Evolutionary conservation across 345 rosid species (phyloP), one percentile per base, ranked within the genome.

Genomic region (Atalantia buxifolia): DNA sequence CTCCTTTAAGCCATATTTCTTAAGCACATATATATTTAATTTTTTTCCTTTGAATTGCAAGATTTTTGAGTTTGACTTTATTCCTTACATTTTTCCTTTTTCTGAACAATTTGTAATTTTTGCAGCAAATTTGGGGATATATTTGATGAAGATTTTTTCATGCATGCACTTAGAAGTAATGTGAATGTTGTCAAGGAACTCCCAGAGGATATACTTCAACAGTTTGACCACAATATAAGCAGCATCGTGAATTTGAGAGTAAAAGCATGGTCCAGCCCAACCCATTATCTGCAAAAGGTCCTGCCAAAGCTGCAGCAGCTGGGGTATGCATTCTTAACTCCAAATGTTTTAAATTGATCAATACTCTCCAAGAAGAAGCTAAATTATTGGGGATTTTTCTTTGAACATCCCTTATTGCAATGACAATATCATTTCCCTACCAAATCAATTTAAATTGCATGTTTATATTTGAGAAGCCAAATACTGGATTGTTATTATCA

Each of bases 111-210:
- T 73, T 78, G 13, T 62, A 40, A 81, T 75, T 73, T 66, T 76
- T 76, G 80, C 95, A 95, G 98, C 88, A 90, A 93, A 73, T 96
- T 96, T 76, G 92, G 97, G 40, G 97, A 92, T 66, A 96, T 96
- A 76, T 96, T 96, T 81, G 98, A 96, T 77, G 98, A 96, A 85
- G 97, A 89, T 76, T 94, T 90, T 88, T 96, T 96, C 83, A 90
- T 94, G 64, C 79, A 85, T 76, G 79, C 91, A 3, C 97, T 96
- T 76, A 84, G 86, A 86, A 90, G 91, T 85, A 88, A 90, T 65
- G 97, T 96, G 70, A 87, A 85, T 64, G 90, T 96, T 35, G 91
- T 91, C 82, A 89, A 86, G 76, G 90, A 88, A 78, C 97, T 94
- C 77, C 99, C 97, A 69, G 85, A 71, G 69, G 99, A 92, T 71